These are phyloP conservation scores for Sporisorium iseilematis-ciliati DNA, from an alignment of 1,284 basidiomycete species.

Conservation along the genomic window DNA sequence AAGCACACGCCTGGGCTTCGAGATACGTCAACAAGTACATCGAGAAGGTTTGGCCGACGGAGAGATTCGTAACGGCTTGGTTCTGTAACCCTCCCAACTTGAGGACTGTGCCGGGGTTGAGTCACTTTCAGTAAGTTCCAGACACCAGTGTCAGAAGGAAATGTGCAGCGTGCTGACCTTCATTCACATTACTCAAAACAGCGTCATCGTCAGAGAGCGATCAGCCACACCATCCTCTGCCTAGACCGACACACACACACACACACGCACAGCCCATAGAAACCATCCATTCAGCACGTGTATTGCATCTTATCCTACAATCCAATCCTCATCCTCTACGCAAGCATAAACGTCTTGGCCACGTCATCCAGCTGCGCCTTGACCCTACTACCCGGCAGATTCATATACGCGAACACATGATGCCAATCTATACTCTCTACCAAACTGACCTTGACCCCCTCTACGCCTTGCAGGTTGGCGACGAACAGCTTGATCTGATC, in stretches of 20 bases:
- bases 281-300: not conserved
- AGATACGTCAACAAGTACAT: conserved; percentile 39
- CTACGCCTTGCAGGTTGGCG: conserved; percentile 16
- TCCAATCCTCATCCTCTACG: no score
- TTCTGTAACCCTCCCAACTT: conserved; percentile 57
- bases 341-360: conserved; percentile 35
- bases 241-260: not conserved
- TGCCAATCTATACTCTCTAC: conserved; percentile 40
- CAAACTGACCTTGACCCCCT: conserved; percentile 19
- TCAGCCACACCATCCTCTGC: not conserved
- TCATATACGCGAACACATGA: conserved; percentile 39
- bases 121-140: conserved; percentile 72
- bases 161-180: not conserved
- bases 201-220: not conserved
- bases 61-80: conserved; percentile 45
- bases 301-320: not conserved
- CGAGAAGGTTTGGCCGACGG: conserved; percentile 25
- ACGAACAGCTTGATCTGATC: conserved; percentile 29
- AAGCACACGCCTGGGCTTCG: conserved; percentile 50
- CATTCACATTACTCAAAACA: not conserved
- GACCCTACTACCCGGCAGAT: conserved; percentile 23
- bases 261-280: not conserved
- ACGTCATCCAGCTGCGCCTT: conserved; percentile 38
- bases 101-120: conserved; percentile 53
- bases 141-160: not conserved